phyloP scores from a whole-genome alignment of 1,284 basidiomycete genomes.

The Leccinum fuscescens region DNA sequence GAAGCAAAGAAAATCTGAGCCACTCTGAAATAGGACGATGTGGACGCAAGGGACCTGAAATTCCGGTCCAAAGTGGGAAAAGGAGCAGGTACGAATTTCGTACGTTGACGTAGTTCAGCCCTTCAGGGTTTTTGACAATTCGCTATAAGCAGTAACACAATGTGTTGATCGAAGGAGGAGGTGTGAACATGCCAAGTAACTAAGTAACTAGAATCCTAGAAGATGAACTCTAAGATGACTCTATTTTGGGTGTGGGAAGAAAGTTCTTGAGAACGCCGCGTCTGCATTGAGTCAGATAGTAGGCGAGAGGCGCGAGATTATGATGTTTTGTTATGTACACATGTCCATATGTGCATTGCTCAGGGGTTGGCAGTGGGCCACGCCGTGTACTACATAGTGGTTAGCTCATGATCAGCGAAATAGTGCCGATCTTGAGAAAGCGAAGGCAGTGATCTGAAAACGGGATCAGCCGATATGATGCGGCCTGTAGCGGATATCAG shows the following conservation, averaged over 20 bases:
- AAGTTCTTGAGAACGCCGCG: slow-evolving; percentile 25
- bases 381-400: neutral
- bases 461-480: slow-evolving; percentile 14
- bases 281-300: slow-evolving; percentile 15
- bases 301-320: slow-evolving; percentile 9
- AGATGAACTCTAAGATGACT: slow-evolving; percentile 4
- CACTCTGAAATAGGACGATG: slow-evolving; percentile 1
- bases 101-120: slow-evolving; percentile 25
- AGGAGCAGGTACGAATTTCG: slow-evolving; percentile 8
- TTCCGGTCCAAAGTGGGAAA: neutral
- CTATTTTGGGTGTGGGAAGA: slow-evolving; percentile 26
- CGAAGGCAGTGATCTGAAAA: slow-evolving; percentile 19
- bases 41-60: neutral
- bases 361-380: neutral
- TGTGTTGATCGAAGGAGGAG: slow-evolving; percentile 20
- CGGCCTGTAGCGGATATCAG: slow-evolving; percentile 23
- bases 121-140: slow-evolving; percentile 34
- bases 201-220: too few species aligned
- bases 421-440: slow-evolving; percentile 6
- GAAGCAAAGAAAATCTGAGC: neutral
- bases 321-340: slow-evolving; percentile 18
- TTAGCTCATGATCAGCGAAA: slow-evolving; percentile 15
- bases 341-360: neutral
- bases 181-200: slow-evolving; percentile 29
- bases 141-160: slow-evolving; percentile 14